Percentiles rank a stretch among this genome's conserved stretches.
These are phyloP conservation scores for Colletotrichum salicis DNA, from an alignment of 2,329 filamentous ascomycete genomes.

Conservation along the genomic window DNA sequence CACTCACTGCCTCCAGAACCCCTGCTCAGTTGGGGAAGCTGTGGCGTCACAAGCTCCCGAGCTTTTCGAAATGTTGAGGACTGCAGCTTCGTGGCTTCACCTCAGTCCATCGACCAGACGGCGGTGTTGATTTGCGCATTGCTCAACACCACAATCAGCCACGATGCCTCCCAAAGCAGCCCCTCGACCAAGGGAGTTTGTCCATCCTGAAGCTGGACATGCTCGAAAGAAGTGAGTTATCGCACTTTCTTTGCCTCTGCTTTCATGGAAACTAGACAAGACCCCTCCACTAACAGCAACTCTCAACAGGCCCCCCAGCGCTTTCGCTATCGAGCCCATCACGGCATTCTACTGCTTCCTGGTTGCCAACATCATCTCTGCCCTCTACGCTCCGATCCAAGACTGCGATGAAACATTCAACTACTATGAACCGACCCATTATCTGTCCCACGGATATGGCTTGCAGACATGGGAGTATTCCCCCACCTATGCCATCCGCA, in stretches of 20 bases:
- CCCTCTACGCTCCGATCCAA: slow-evolving; percentile 88
- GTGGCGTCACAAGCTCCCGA: slow-evolving; percentile 35
- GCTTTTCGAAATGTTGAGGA: slow-evolving; percentile 37
- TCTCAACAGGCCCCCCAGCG: slow-evolving; percentile 56
- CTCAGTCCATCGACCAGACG: slow-evolving; percentile 11
- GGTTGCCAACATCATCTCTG: slow-evolving; percentile 77
- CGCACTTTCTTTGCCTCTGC: not conserved
- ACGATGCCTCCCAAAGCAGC: slow-evolving; percentile 53
- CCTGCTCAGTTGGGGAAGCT: slow-evolving; percentile 33
- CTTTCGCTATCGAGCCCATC: slow-evolving; percentile 76
- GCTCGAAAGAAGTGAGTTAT: slow-evolving; percentile 61
- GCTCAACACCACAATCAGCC: slow-evolving; percentile 34
- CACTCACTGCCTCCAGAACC: not conserved
- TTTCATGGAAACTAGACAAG: not conserved
- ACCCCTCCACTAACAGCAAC: slow-evolving; percentile 31
- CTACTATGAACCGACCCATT: slow-evolving; percentile 98
- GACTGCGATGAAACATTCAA: slow-evolving; percentile 99
- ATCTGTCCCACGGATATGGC: slow-evolving; percentile 90
- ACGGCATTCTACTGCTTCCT: slow-evolving; percentile 85
- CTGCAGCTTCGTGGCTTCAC: slow-evolving; percentile 29
- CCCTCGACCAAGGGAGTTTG: slow-evolving; percentile 49
- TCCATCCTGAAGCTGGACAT: slow-evolving; percentile 61
- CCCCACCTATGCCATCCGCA: slow-evolving; percentile 91
- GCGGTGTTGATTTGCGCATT: slow-evolving; percentile 17
- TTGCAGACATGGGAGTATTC: slow-evolving; percentile 99